Conservation (phyloP, 495 filamentous ascomycete genomes). For the Aspergillus haitiensis region DNA sequence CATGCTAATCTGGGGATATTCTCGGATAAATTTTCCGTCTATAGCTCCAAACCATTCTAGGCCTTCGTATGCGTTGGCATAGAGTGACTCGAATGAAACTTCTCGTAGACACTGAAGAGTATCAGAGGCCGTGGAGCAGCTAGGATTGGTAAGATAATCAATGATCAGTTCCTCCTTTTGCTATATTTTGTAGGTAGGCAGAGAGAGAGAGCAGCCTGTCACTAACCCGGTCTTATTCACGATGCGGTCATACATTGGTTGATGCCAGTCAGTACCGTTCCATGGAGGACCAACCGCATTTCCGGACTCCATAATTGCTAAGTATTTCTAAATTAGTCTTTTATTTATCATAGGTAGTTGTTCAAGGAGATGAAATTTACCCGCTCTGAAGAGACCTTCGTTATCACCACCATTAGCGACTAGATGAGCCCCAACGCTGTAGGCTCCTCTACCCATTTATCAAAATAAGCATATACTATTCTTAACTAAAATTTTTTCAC, state of each 20-base stretch:
- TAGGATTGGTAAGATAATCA: constrained; percentile 24
- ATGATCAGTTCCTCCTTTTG: neutral
- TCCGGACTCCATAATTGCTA: constrained; percentile 71
- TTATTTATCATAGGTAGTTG: neutral
- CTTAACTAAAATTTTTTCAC: neutral
- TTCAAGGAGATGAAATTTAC: constrained; percentile 15
- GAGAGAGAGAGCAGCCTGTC: constrained; percentile 1
- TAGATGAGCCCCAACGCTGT: constrained; percentile 40
- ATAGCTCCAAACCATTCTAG: constrained; percentile 46
- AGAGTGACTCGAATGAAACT: constrained; percentile 55
- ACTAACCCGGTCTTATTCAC: constrained; percentile 33
- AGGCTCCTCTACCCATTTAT: constrained; percentile 31
- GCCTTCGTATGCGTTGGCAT: constrained; percentile 49
- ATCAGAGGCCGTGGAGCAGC: constrained; percentile 56
- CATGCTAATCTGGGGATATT: constrained; percentile 42
- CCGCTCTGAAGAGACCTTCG: constrained; percentile 40
- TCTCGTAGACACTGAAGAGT: constrained; percentile 64
- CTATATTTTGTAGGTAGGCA: neutral
- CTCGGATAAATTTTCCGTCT: constrained; percentile 52
- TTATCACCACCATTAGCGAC: constrained; percentile 38
- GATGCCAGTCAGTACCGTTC: constrained; percentile 44
- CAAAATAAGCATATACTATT: neutral
- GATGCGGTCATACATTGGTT: constrained; percentile 42
- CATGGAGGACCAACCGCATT: constrained; percentile 41
- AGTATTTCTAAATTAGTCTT: neutral